These are phyloP conservation scores for Mrakia hoshinonis DNA, from an alignment of 768 basidiomycete species.

Conservation along the genomic window DNA sequence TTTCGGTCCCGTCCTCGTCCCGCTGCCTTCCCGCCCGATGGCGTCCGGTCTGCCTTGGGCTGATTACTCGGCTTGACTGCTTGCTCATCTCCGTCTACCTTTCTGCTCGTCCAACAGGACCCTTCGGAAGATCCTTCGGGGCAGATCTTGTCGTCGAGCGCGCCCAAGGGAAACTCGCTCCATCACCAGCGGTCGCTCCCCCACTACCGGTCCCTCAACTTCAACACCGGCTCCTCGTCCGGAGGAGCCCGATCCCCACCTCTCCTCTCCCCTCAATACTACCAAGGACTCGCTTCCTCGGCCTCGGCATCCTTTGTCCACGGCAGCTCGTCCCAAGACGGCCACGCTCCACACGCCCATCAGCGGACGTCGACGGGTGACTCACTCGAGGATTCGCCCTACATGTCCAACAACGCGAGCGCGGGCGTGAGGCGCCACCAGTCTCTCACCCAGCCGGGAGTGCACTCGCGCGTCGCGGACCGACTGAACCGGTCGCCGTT, in stretches of 20 bases:
- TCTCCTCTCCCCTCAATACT: slow-evolving; percentile 11
- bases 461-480: slow-evolving; percentile 21
- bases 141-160: background rate
- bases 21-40: background rate
- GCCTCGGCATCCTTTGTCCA: background rate
- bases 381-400: background rate
- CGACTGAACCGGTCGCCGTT: slow-evolving; percentile 16
- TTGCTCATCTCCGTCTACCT: background rate
- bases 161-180: background rate
- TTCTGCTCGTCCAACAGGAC: background rate
- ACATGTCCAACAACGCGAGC: background rate
- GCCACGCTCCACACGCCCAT: background rate
- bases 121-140: background rate
- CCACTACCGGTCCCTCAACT: slow-evolving; percentile 7
- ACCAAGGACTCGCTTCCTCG: background rate
- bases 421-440: slow-evolving; percentile 7
- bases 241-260: slow-evolving; percentile 5
- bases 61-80: too few species aligned
- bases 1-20: background rate
- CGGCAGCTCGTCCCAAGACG: background rate
- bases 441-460: slow-evolving; percentile 16
- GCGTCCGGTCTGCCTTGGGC: too few species aligned
- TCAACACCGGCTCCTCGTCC: background rate
- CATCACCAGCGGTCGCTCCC: slow-evolving; percentile 7
- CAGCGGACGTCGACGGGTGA: slow-evolving; percentile 8